A percentile compares a stretch with the other conserved stretches of the same genome.
Conservation (phyloP, 2,329 filamentous ascomycete species). For the Colletotrichum lindemuthianum region DNA sequence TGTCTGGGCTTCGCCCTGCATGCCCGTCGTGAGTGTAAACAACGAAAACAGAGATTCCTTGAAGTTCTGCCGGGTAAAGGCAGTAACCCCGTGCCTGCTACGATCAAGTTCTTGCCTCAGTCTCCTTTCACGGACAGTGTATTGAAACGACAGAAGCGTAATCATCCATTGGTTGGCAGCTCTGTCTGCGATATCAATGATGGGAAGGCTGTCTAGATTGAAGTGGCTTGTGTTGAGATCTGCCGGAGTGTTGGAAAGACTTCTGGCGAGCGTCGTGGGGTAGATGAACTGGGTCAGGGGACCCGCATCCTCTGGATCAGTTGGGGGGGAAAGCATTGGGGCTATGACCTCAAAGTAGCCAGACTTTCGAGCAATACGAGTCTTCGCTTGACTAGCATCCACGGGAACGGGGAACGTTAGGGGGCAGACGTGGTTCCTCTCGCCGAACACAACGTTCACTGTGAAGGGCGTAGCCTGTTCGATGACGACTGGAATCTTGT, state of each 20-base stretch:
- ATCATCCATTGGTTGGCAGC: slow-evolving; percentile 50
- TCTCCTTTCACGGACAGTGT: slow-evolving; percentile 53
- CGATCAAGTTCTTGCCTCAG: slow-evolving; percentile 44
- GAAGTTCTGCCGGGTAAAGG: slow-evolving; percentile 53
- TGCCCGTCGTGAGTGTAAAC: slow-evolving; percentile 56
- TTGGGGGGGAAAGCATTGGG: slow-evolving; percentile 42
- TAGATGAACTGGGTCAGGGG: slow-evolving; percentile 48
- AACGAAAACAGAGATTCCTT: slow-evolving; percentile 60
- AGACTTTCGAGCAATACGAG: slow-evolving; percentile 55
- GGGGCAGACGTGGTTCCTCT: slow-evolving; percentile 43
- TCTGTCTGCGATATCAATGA: slow-evolving; percentile 51
- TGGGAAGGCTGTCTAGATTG: slow-evolving; percentile 56
- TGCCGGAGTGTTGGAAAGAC: slow-evolving; percentile 44
- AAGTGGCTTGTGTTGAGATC: slow-evolving; percentile 52
- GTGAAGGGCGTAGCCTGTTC: slow-evolving; percentile 51
- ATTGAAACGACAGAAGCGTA: slow-evolving; percentile 50
- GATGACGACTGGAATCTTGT: slow-evolving; percentile 50
- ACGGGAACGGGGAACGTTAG: slow-evolving; percentile 55
- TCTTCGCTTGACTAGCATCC: slow-evolving; percentile 46
- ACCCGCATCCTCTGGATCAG: neutral
- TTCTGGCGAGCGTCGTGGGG: slow-evolving; percentile 44
- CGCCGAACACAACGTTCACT: slow-evolving; percentile 53
- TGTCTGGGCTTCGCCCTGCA: slow-evolving; percentile 54
- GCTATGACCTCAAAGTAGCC: slow-evolving; percentile 57
- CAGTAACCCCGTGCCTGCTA: slow-evolving; percentile 38